Conservation (phyloP, 2,329 filamentous ascomycete genomes). For the Pseudovirgaria hyperparasitica region DNA sequence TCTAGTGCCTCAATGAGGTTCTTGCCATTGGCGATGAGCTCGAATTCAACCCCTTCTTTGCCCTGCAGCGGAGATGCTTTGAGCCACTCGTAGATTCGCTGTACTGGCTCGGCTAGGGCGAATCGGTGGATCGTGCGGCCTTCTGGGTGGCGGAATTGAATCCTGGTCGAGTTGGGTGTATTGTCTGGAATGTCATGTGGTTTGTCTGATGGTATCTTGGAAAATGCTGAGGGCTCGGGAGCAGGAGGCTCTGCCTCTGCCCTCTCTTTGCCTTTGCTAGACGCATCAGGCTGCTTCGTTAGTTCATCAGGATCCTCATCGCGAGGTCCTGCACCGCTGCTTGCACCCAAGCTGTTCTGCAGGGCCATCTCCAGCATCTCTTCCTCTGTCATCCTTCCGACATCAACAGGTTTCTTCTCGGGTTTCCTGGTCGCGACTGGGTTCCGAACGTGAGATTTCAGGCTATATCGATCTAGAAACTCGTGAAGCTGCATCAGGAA, state of each 20-base stretch:
- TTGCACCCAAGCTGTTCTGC: constrained; percentile 66
- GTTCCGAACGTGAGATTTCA: constrained; percentile 81
- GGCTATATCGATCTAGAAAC: constrained; percentile 92
- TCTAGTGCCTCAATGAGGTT: constrained; percentile 71
- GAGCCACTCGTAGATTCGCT: constrained; percentile 88
- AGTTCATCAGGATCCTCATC: constrained; percentile 76
- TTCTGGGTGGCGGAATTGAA: constrained; percentile 75
- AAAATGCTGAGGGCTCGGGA: constrained; percentile 40
- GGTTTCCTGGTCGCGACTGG: constrained; percentile 71
- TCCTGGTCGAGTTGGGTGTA: constrained; percentile 65
- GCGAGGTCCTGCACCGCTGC: constrained; percentile 35
- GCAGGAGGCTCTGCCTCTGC: constrained; percentile 9
- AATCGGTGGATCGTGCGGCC: constrained; percentile 82
- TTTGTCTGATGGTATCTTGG: constrained; percentile 55
- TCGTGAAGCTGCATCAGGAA: constrained; percentile 88
- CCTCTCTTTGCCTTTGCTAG: constrained; percentile 42
- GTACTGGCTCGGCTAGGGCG: constrained; percentile 59
- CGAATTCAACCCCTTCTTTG: constrained; percentile 67
- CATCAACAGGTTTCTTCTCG: constrained; percentile 58
- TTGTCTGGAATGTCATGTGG: constrained; percentile 68
- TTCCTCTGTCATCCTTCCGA: constrained; percentile 87
- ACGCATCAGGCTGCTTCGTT: constrained; percentile 50
- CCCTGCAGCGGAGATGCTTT: constrained; percentile 80
- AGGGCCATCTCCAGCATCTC: constrained; percentile 94
- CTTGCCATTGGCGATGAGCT: constrained; percentile 76